Conservation (phyloP, 257 asterid species). For the Solanum etuberosum region DNA sequence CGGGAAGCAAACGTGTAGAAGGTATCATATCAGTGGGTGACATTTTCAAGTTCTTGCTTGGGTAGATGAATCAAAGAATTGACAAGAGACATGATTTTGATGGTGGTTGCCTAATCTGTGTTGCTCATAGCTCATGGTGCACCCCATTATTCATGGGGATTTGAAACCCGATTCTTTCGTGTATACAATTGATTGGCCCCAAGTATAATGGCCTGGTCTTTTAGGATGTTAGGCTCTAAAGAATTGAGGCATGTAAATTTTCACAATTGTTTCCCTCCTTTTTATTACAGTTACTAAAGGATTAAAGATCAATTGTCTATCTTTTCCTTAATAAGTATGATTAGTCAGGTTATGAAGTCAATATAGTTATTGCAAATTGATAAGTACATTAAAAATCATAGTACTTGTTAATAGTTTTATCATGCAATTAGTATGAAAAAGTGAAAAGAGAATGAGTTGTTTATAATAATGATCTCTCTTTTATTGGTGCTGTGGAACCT, state of each 20-base stretch:
- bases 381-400: neutral
- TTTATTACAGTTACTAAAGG: neutral
- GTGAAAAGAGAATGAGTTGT: neutral
- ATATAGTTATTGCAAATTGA: neutral
- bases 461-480: neutral
- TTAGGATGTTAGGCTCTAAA: slow-evolving; percentile 12
- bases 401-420: neutral
- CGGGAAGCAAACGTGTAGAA: slow-evolving; percentile 92
- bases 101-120: neutral
- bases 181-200: slow-evolving; percentile 30
- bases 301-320: neutral
- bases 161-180: slow-evolving; percentile 15
- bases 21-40: slow-evolving; percentile 72
- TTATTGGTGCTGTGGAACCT: neutral
- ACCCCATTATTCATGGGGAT: neutral
- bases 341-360: neutral
- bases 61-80: slow-evolving; percentile 17
- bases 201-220: slow-evolving; percentile 27
- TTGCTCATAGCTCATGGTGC: neutral
- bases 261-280: neutral
- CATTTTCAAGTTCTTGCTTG: slow-evolving; percentile 64
- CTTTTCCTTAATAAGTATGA: slow-evolving; percentile 8
- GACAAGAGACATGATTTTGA: neutral
- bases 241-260: slow-evolving; percentile 17
- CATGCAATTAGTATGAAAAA: neutral